phyloP scores from a whole-genome alignment of 345 rosid genomes.

The Eucalyptus curtisii region DNA sequence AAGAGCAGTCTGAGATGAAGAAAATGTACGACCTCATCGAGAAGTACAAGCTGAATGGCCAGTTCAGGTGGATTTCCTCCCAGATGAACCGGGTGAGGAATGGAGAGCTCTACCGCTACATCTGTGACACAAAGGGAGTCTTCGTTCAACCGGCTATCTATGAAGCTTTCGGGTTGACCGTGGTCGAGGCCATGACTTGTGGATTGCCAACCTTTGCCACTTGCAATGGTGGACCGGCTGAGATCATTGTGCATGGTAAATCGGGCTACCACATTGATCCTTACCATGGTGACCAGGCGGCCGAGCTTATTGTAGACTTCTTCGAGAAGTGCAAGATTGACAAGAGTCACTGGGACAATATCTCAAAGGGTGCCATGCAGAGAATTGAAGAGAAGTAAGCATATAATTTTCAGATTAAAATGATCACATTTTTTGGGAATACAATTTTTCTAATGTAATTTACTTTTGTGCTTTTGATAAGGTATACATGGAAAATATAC shows the following conservation, averaged over 20 bases:
- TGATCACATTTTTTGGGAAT: neutral
- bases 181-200: constrained; percentile 86
- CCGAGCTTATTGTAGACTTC: constrained; percentile 57
- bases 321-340: constrained; percentile 57
- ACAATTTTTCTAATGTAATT: neutral
- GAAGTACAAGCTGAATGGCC: constrained; percentile 56
- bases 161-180: constrained; percentile 85
- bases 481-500: constrained; percentile 89
- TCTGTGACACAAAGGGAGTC: constrained; percentile 76
- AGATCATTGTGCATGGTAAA: constrained; percentile 80
- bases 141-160: constrained; percentile 85
- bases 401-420: neutral
- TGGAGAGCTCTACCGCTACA: constrained; percentile 70
- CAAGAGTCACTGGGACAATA: constrained; percentile 50
- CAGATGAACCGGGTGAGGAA: constrained; percentile 85
- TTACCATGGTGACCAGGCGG: constrained; percentile 81
- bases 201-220: constrained; percentile 86
- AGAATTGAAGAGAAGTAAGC: constrained; percentile 80
- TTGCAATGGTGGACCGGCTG: constrained; percentile 92
- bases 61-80: constrained; percentile 84
- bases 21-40: constrained; percentile 62
- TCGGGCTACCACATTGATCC: constrained; percentile 91
- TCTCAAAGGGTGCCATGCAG: constrained; percentile 69
- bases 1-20: constrained; percentile 93
- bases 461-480: neutral